Evolutionary conservation across 176 grass and related monocot genomes (phyloP).

Genomic region (Stipa capillata): DNA sequence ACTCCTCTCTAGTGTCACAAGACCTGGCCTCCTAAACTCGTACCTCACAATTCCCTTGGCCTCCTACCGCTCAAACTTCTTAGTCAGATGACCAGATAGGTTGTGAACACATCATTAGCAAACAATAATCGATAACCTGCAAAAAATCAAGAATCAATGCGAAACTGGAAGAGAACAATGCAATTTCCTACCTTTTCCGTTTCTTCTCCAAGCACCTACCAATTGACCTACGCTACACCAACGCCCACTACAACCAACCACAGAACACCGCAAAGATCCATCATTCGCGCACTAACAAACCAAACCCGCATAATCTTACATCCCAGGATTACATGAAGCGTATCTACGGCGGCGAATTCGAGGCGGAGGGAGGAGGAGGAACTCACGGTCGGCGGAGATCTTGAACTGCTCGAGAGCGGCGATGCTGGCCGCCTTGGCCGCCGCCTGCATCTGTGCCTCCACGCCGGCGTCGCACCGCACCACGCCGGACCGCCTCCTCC

Average conservation of each 20-base stretch:
- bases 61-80: not conserved
- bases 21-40: not conserved
- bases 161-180: not conserved
- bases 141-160: not conserved
- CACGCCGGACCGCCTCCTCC: slow-evolving; percentile 26
- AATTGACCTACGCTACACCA: not conserved
- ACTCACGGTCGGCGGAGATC: slow-evolving; percentile 95
- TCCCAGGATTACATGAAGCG: not conserved
- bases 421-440: slow-evolving; percentile 44
- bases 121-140: not conserved
- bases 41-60: not conserved
- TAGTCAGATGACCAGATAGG: not conserved
- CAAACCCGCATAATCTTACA: not conserved
- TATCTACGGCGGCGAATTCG: not conserved
- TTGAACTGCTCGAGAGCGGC: slow-evolving; percentile 93
- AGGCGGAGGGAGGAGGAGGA: not conserved
- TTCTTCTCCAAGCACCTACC: not conserved
- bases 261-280: not conserved
- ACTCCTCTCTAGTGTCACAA: not conserved
- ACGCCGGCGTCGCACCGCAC: slow-evolving; percentile 59
- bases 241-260: not conserved
- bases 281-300: not conserved
- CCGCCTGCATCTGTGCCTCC: slow-evolving; percentile 39
- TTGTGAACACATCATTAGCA: not conserved
- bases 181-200: not conserved